Conservation (phyloP, 2,329 filamentous ascomycete species). For the Orbilia blumenaviensis region DNA sequence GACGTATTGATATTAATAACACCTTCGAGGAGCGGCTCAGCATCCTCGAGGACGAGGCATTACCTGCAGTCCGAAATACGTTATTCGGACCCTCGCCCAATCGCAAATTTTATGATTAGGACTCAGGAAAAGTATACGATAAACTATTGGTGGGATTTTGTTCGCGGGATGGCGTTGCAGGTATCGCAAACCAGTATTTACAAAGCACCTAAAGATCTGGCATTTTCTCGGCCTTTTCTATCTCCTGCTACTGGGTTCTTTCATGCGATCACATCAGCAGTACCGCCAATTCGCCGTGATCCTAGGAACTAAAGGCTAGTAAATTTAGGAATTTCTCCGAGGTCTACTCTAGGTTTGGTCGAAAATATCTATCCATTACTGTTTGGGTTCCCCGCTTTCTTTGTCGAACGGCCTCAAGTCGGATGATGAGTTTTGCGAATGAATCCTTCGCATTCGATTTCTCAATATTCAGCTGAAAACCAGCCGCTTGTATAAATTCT, state of each 20-base stretch:
- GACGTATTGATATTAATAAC: conserved; percentile 99
- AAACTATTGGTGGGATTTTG: not conserved
- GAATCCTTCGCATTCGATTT: conserved; percentile 76
- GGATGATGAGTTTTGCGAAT: conserved; percentile 71
- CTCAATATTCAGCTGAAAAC: conserved; percentile 61
- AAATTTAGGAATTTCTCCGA: too few species aligned
- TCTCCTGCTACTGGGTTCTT: not conserved
- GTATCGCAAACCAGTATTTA: not conserved
- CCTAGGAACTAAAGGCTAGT: not conserved
- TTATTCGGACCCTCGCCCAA: conserved; percentile 95
- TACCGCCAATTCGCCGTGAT: too few species aligned
- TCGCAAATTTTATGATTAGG: conserved; percentile 90
- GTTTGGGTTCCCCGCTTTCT: conserved; percentile 17
- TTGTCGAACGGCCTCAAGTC: conserved; percentile 60
- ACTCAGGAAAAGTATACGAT: not conserved
- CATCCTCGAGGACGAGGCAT: conserved; percentile 82
- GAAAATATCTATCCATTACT: conserved; percentile 55
- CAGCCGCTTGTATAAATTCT: conserved; percentile 58
- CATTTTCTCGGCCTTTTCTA: not conserved
- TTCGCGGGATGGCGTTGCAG: not conserved
- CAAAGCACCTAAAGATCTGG: not conserved
- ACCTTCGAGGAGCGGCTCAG: conserved; percentile 91
- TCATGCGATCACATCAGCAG: not conserved
- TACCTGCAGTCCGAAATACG: conserved; percentile 83
- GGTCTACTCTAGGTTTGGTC: conserved; percentile 17